Evolutionary conservation across 2,329 filamentous ascomycete species (phyloP), one percentile per base, ranked within the genome.

Genomic region (Paecilomyces dactylethromorphus): DNA sequence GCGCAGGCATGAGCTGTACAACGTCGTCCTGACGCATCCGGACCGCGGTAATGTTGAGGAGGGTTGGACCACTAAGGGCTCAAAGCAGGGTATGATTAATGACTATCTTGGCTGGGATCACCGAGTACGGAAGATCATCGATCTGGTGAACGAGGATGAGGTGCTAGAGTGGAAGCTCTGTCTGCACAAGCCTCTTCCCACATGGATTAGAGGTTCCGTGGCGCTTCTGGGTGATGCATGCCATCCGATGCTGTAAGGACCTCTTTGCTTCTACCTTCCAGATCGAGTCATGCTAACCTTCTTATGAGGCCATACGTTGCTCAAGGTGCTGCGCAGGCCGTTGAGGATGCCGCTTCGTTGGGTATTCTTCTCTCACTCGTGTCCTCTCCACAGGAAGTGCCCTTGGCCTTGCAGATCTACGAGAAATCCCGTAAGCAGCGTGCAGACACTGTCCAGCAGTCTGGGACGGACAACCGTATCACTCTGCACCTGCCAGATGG

Each of bases 21-120:
- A 88, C 72, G 74, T 88, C 33, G 85, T 84, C 12, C 81, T 84
- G 11, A 78, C 82, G 31, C 85, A 87, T 69, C 85, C 85, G 2
- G 85, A 87, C 65, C 75, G 73, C 62, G 82, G 85, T 68, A 86
- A 85, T 58, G 82, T 84, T 12, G 78, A 79, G 10, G 82, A 84
- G 39, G 86, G 82, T 0, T 88, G 87, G 78, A 88, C 85, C 0
- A 87, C 84, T 7, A 81, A 79, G 62, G 85, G 83, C 11, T 82
- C 80, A 61, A 88, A 88, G 74, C 66, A 76, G 29, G 79, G 74
- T 53, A 87, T 88, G 85, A 69, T 87, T 24, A 73, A 81, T n/a
- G 82, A 86, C 31, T 88, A 84, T 67, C 70, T 68, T 4, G 84
- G 85, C 68, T 88, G 87, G 71, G 85, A 84, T 66, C 82, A 81